Percentiles rank a stretch among this genome's conserved stretches.
Evolutionary conservation across 2,329 filamentous ascomycete genomes (phyloP).

Genomic region (Arthrobotrys megalospora): DNA sequence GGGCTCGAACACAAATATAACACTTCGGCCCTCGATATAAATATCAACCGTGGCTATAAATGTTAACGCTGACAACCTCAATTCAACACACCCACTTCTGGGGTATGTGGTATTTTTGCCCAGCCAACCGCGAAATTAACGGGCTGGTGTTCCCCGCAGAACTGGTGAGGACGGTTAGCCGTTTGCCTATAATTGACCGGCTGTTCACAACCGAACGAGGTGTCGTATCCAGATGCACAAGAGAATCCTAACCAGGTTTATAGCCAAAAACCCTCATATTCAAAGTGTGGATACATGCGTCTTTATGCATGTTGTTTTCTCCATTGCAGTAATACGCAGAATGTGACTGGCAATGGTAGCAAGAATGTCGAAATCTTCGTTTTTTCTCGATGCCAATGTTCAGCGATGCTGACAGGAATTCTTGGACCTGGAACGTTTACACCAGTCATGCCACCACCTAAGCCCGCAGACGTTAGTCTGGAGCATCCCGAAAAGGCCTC

Average conservation of each 20-base stretch:
- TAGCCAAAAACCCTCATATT: constrained; percentile 60
- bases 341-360: constrained; percentile 32
- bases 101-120: constrained; percentile 31
- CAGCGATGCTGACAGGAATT: background rate
- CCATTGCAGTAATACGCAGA: constrained; percentile 15
- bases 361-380: constrained; percentile 5
- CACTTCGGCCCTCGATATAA: no score
- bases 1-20: no score
- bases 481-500: constrained; percentile 16
- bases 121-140: constrained; percentile 5
- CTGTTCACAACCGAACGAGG: constrained; percentile 39
- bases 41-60: background rate
- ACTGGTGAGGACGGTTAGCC: background rate
- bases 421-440: background rate
- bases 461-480: background rate
- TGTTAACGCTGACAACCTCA: background rate
- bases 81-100: background rate
- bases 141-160: constrained; percentile 8
- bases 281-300: constrained; percentile 44
- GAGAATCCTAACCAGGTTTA: constrained; percentile 51
- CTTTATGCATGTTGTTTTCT: constrained; percentile 39
- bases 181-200: constrained; percentile 27
- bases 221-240: constrained; percentile 45
- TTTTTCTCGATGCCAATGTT: constrained; percentile 5
- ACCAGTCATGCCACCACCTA: constrained; percentile 10